Conservation (phyloP, 768 basidiomycete species). For the Russula dissimulans region DNA sequence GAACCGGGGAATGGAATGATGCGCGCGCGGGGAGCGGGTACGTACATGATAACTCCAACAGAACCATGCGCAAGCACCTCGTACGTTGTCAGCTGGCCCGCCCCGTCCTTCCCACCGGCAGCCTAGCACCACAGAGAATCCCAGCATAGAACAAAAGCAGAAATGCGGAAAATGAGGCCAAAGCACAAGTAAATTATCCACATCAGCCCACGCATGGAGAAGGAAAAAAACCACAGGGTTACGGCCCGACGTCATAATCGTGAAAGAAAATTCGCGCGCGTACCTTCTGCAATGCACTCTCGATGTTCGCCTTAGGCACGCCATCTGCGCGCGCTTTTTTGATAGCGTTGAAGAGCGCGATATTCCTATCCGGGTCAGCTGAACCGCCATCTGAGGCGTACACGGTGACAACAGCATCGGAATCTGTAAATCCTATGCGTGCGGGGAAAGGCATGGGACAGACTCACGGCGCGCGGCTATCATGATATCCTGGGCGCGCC, state of each 20-base stretch:
- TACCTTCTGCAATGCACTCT: constrained; percentile 18
- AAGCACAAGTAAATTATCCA: not conserved
- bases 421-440: not conserved
- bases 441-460: not conserved
- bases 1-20: no score
- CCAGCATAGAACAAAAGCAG: no score
- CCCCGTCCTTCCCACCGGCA: constrained; percentile 6
- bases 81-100: constrained; percentile 11
- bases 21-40: not conserved
- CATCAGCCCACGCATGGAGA: no score
- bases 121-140: not conserved
- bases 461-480: constrained; percentile 19
- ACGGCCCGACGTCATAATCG: no score
- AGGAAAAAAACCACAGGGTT: no score
- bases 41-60: constrained; percentile 20
- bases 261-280: not conserved
- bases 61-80: constrained; percentile 19
- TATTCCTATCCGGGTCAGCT: constrained; percentile 10
- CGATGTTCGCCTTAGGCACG: constrained; percentile 19
- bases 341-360: constrained; percentile 11
- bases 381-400: constrained; percentile 14
- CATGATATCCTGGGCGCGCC: not conserved
- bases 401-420: not conserved
- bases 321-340: constrained; percentile 16
- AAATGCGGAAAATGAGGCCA: not conserved